These are phyloP conservation scores for Kodamaea kakaduensis DNA, from an alignment of 805 yeast species.

Conservation along the genomic window DNA sequence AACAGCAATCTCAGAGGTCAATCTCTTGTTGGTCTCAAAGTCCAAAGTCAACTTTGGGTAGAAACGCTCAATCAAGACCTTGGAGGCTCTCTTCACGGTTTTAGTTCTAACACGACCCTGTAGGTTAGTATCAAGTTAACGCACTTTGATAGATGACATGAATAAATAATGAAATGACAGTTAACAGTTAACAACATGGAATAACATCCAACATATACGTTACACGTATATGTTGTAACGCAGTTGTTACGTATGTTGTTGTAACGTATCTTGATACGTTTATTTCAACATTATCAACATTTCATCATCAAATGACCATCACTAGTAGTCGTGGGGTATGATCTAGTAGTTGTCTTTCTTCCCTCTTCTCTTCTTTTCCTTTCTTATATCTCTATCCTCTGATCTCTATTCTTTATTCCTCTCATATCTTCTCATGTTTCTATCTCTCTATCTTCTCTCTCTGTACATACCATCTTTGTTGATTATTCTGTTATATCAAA, in stretches of 20 bases:
- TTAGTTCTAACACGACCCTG: conserved; percentile 99
- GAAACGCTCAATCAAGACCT: conserved; percentile 98
- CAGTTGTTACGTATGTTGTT: too few species aligned
- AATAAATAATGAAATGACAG: too few species aligned
- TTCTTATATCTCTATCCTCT: background rate
- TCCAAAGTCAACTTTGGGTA: conserved; percentile 99
- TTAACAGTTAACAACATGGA: too few species aligned
- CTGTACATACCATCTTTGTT: conserved; percentile 10
- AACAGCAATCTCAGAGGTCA: conserved; percentile 96
- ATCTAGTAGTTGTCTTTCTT: background rate
- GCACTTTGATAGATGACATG: too few species aligned
- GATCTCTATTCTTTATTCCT: too few species aligned
- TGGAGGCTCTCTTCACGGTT: conserved; percentile 99
- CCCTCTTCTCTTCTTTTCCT: background rate
- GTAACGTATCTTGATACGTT: too few species aligned
- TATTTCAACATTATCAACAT: background rate
- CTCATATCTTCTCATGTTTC: background rate
- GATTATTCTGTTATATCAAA: conserved; percentile 11
- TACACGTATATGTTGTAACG: too few species aligned
- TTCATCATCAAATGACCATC: too few species aligned
- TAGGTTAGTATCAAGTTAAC: conserved; percentile 22
- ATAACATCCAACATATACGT: too few species aligned
- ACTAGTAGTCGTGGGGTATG: conserved; percentile 1
- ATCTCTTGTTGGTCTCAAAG: conserved; percentile 99
- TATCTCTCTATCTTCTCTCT: too few species aligned